phyloP scores from a whole-genome alignment of 495 filamentous ascomycete genomes.

The Penicillium pancosmium region DNA sequence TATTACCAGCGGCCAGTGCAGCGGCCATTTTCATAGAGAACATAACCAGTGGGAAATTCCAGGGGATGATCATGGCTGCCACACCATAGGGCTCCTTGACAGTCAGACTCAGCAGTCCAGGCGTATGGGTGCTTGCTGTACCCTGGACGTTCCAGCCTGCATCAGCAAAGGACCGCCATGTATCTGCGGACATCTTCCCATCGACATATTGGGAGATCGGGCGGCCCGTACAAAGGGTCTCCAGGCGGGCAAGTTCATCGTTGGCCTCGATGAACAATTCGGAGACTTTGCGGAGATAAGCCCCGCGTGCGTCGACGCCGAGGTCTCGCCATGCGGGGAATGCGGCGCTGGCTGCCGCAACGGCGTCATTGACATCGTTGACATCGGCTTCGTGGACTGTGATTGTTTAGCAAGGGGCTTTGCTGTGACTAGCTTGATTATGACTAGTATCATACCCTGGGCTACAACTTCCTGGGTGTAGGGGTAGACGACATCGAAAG shows the following conservation, averaged over 20 bases:
- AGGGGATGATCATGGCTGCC: slow-evolving; percentile 37
- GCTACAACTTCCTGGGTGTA: slow-evolving; percentile 47
- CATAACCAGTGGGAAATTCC: slow-evolving; percentile 37
- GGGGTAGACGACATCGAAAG: slow-evolving; percentile 49
- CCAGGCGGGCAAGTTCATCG: slow-evolving; percentile 55
- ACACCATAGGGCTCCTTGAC: slow-evolving; percentile 40
- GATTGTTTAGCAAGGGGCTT: slow-evolving; percentile 8
- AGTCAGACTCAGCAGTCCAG: slow-evolving; percentile 54
- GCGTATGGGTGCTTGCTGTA: slow-evolving; percentile 62
- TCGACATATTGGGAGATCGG: slow-evolving; percentile 35
- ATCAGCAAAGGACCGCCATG: slow-evolving; percentile 33
- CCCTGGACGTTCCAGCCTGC: slow-evolving; percentile 36
- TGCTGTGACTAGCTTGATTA: not conserved
- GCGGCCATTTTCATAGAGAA: slow-evolving; percentile 58
- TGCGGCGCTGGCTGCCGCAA: slow-evolving; percentile 60
- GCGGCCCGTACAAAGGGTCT: slow-evolving; percentile 36
- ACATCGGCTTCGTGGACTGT: slow-evolving; percentile 49
- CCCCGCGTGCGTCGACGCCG: slow-evolving; percentile 43
- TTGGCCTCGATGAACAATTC: slow-evolving; percentile 51
- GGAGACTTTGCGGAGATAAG: slow-evolving; percentile 56
- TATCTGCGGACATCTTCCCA: slow-evolving; percentile 20
- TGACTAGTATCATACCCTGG: slow-evolving; percentile 29
- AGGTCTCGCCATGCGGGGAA: slow-evolving; percentile 62
- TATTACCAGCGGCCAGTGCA: slow-evolving; percentile 60
- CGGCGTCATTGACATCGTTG: slow-evolving; percentile 60